A percentile compares a stretch with the other conserved stretches of the same genome.
Conservation (phyloP, 495 filamentous ascomycete species). For the Zalerion maritima region DNA sequence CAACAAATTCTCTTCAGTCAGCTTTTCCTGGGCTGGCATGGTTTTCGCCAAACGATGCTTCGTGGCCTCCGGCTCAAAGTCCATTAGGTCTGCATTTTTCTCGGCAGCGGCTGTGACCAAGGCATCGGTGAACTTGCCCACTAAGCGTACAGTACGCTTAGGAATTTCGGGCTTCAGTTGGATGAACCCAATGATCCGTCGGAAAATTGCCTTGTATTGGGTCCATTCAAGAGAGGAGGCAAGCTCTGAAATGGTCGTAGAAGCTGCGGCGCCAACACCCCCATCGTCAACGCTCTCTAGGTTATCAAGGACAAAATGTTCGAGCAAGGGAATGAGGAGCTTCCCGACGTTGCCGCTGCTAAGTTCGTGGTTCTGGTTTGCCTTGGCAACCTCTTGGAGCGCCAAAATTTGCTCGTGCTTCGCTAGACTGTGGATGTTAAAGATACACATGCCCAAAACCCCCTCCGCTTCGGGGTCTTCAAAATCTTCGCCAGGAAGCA, state of each 20-base stretch:
- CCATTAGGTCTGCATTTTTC: constrained; percentile 25
- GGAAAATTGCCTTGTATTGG: constrained; percentile 73
- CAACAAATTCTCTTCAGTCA: constrained; percentile 60
- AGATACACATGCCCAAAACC: too few relatives aligned
- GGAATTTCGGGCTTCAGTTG: constrained; percentile 67
- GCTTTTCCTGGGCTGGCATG: constrained; percentile 52
- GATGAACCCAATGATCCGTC: constrained; percentile 65
- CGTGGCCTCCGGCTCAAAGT: constrained; percentile 20
- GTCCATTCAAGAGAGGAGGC: constrained; percentile 72
- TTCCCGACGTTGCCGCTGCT: constrained; percentile 64
- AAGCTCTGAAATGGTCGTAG: constrained; percentile 57
- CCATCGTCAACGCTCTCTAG: constrained; percentile 64
- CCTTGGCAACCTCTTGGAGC: constrained; percentile 54
- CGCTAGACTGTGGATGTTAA: constrained; percentile 81
- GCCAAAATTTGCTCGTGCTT: constrained; percentile 77
- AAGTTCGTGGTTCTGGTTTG: constrained; percentile 46
- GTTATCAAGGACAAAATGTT: constrained; percentile 81
- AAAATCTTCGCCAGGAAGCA: constrained; percentile 59
- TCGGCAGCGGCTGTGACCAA: constrained; percentile 39
- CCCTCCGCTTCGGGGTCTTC: constrained; percentile 68
- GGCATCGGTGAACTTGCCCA: constrained; percentile 68
- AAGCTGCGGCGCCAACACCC: constrained; percentile 70
- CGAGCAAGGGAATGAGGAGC: constrained; percentile 79
- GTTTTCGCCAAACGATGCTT: constrained; percentile 40
- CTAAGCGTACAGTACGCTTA: constrained; percentile 69